phyloP scores from a whole-genome alignment of 805 yeast genomes.

The Teunomyces cretensis region DNA sequence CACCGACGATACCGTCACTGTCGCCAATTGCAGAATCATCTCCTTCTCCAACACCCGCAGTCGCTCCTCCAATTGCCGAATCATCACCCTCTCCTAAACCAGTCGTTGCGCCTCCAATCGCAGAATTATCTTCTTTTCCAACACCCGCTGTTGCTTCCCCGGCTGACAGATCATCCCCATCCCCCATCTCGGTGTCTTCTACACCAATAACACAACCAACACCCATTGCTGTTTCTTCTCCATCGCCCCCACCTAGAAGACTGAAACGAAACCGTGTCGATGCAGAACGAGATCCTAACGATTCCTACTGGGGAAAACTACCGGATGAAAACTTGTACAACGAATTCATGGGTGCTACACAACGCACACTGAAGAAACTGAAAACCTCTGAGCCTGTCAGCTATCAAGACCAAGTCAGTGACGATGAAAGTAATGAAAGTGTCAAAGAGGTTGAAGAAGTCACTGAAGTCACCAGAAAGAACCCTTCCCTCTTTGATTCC shows the following conservation, averaged over 20 bases:
- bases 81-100: neutral
- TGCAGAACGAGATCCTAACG: constrained; percentile 16
- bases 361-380: neutral
- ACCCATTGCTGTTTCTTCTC: neutral
- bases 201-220: too few species aligned
- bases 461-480: neutral
- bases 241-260: neutral
- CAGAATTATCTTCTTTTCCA: neutral
- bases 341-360: constrained; percentile 13
- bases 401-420: neutral
- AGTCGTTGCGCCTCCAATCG: too few species aligned
- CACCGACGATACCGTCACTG: neutral
- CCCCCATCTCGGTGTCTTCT: too few species aligned
- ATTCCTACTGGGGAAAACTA: constrained; percentile 22
- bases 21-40: neutral
- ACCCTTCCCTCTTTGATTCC: neutral
- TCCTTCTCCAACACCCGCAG: too few species aligned
- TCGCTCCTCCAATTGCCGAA: too few species aligned
- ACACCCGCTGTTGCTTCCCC: too few species aligned
- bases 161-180: too few species aligned
- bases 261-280: neutral
- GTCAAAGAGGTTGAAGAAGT: neutral
- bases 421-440: neutral
- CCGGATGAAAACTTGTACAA: constrained; percentile 20
- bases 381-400: neutral